These are phyloP conservation scores for Isatis lusitanica DNA, from an alignment of 441 rosid species.

Conservation along the genomic window DNA sequence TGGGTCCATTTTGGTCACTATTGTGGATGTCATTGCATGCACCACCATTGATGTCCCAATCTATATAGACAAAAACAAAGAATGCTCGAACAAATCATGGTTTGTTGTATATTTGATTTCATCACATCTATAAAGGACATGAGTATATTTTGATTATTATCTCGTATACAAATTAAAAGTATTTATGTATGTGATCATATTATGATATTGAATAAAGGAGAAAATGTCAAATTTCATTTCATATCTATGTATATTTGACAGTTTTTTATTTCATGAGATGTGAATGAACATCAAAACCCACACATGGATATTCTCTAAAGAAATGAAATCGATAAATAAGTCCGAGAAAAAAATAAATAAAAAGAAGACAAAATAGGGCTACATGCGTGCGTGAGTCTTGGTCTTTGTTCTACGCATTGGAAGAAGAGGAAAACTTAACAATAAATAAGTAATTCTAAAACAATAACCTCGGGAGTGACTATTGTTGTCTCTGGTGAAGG, in stretches of 20 bases:
- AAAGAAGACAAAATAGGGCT: slow-evolving; percentile 8
- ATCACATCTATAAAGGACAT: not conserved
- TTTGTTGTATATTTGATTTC: not conserved
- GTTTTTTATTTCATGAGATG: not conserved
- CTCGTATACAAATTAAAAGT: not conserved
- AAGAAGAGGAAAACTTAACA: slow-evolving; percentile 4
- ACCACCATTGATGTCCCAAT: slow-evolving; percentile 62
- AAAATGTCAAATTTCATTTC: not conserved
- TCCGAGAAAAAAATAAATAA: not conserved
- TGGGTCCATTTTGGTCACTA: slow-evolving; percentile 54
- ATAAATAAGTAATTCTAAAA: not conserved
- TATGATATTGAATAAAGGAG: not conserved
- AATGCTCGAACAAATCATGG: not conserved
- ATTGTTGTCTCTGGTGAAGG: slow-evolving; percentile 54
- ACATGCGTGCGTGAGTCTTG: slow-evolving; percentile 36
- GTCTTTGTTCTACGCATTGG: slow-evolving; percentile 35
- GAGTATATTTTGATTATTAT: not conserved
- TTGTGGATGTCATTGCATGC: slow-evolving; percentile 52
- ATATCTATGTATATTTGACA: not conserved
- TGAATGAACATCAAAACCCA: slow-evolving; percentile 19
- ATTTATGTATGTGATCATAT: not conserved
- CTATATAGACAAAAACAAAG: slow-evolving; percentile 35
- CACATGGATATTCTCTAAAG: slow-evolving; percentile 17
- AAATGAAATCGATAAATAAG: slow-evolving; percentile 13
- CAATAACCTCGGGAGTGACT: slow-evolving; percentile 60